Conservation (phyloP, 2,329 filamentous ascomycete species). For the Paracamarosporium sp. region DNA sequence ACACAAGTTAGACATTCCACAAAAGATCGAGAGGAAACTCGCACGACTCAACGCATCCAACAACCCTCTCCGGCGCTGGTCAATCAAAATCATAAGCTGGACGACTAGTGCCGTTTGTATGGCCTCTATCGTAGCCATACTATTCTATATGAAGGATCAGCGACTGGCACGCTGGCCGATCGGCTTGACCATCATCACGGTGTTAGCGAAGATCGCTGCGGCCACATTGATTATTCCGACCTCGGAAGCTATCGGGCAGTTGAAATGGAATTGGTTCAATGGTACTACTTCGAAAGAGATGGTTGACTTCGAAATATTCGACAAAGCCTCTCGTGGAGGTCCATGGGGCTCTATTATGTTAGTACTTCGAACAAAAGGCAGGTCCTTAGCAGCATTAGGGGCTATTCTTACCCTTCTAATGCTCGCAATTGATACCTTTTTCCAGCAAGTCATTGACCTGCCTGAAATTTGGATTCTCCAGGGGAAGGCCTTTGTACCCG, state of each 20-base stretch:
- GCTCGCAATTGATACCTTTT: constrained; percentile 37
- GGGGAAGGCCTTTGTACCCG: constrained; percentile 21
- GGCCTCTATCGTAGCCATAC: constrained; percentile 40
- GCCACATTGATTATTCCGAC: constrained; percentile 32
- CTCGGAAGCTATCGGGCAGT: constrained; percentile 37
- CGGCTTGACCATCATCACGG: neutral
- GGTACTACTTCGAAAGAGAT: constrained; percentile 22
- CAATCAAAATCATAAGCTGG: constrained; percentile 37
- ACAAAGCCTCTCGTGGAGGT: constrained; percentile 31
- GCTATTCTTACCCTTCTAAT: constrained; percentile 26
- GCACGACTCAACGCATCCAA: neutral
- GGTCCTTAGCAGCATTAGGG: constrained; percentile 24
- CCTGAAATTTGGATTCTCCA: constrained; percentile 16
- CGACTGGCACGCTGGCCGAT: constrained; percentile 19
- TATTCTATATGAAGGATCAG: constrained; percentile 34
- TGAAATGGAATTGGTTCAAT: constrained; percentile 42
- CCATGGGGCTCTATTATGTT: constrained; percentile 29
- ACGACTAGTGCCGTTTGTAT: constrained; percentile 42
- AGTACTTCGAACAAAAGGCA: constrained; percentile 24
- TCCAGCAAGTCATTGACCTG: constrained; percentile 34
- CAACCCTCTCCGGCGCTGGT: constrained; percentile 27
- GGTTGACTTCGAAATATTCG: constrained; percentile 40
- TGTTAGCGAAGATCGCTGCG: constrained; percentile 31
- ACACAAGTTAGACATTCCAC: neutral
- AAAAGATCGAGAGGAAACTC: constrained; percentile 5